Evolutionary conservation across 2,329 filamentous ascomycete species (phyloP).

Genomic region (Ascochyta viciae-villosae): DNA sequence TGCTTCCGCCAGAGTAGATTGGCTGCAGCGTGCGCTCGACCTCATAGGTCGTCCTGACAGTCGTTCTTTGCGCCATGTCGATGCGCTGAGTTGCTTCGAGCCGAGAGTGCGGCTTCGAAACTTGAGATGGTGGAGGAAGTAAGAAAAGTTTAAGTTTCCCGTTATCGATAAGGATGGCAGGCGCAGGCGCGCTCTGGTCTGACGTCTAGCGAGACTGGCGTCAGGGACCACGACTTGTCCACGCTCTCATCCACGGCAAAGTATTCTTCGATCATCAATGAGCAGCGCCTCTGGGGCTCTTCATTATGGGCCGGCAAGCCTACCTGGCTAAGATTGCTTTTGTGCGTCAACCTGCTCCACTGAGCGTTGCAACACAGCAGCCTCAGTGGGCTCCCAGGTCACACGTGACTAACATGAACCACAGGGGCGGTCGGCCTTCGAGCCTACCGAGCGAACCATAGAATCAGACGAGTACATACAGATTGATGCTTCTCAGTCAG

Average conservation of each 20-base stretch:
- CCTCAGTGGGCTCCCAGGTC: background rate
- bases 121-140: slow-evolving; percentile 23
- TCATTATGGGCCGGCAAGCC: slow-evolving; percentile 46
- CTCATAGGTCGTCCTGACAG: slow-evolving; percentile 87
- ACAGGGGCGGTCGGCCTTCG: slow-evolving; percentile 53
- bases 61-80: slow-evolving; percentile 62
- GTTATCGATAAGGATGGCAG: slow-evolving; percentile 43
- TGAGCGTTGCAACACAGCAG: background rate
- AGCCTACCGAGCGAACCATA: slow-evolving; percentile 37
- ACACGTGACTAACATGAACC: slow-evolving; percentile 23
- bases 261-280: background rate
- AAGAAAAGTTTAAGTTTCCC: slow-evolving; percentile 41
- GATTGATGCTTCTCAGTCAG: slow-evolving; percentile 32
- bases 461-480: slow-evolving; percentile 39
- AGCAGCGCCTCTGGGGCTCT: background rate
- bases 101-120: slow-evolving; percentile 6
- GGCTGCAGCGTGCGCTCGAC: slow-evolving; percentile 83
- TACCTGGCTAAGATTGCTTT: slow-evolving; percentile 49
- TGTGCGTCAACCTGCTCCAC: slow-evolving; percentile 26
- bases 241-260: background rate
- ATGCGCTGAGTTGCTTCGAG: slow-evolving; percentile 15
- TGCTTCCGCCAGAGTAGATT: slow-evolving; percentile 90
- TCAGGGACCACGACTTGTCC: slow-evolving; percentile 5
- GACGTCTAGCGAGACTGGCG: slow-evolving; percentile 2
- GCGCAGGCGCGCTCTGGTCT: background rate